Base-by-base conservation (phyloP, 1,284 basidiomycete genomes). In the Ceratobasidium theobromae region DNA sequence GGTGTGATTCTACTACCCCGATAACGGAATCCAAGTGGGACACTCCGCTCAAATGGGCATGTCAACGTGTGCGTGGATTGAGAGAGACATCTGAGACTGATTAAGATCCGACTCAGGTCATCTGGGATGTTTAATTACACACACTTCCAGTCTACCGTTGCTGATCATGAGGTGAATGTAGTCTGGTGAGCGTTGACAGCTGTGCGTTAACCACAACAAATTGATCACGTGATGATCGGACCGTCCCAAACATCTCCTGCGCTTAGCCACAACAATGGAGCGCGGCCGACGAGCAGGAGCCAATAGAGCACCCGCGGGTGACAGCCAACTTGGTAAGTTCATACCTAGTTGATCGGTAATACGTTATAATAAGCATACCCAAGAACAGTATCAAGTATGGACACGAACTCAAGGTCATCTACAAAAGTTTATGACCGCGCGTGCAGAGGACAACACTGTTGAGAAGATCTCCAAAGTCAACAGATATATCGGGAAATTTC, bases 361-460 rank as follows among this genome's bases (percentile, higher is more conserved):
- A 49, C 5, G 12, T 35, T 45, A 6, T 30, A 14, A 57, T 52
- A 62, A 57, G 41, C 53, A 18, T 40, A 14, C 25, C 30, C 27
- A 45, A 62, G 51, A 64, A 40, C 67, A 65, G 46, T 45, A 57
- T 57, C 23, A 33, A 33, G 27, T 58, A 53, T 53, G 46, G 54
- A 65, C 53, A 53, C 69, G 46, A 41, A 70, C 53, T 43, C 65
- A 67, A 52, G 57, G 71, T 64, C 40, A 67, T 51, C 41, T 58
- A 12, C 75, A 89, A 87, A 89, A 78, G 77, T 86, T 70, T 82
- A 87, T 68, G 86, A 80, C 72, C 89, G 88, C 89, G 79, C 83
- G 65, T 72, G 75, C 81, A 14, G 83, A 78, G 71, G 75, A 79
- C 33, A 74, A 76, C 11, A 82, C 80, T 28, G 72, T 76, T 64